Percentiles rank a stretch among this genome's conserved stretches.
Conservation (phyloP, 345 rosid species). For the Erysimum cheiranthoides region DNA sequence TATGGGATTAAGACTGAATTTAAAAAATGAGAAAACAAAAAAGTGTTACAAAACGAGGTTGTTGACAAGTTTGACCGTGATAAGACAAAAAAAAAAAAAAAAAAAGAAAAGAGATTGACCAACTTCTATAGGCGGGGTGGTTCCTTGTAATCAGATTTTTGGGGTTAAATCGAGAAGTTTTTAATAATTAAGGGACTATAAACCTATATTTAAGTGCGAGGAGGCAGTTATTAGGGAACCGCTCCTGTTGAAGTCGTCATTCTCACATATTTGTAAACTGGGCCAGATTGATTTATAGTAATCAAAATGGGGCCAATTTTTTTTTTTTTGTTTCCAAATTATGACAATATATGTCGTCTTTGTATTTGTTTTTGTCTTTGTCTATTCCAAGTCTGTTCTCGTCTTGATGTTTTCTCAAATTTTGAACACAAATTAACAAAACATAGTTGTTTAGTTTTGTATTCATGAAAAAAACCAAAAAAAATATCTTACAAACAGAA, state of each 20-base stretch:
- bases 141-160: background rate
- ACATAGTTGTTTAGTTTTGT: background rate
- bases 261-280: slow-evolving; percentile 37
- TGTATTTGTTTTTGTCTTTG: slow-evolving; percentile 32
- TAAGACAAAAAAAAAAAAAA: background rate
- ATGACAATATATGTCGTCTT: slow-evolving; percentile 32
- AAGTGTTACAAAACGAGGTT: slow-evolving; percentile 30
- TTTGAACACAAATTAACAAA: background rate
- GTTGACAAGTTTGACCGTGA: slow-evolving; percentile 25
- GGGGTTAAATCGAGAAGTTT: background rate
- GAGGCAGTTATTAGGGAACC: slow-evolving; percentile 10
- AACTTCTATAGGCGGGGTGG: background rate
- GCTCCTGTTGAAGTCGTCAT: slow-evolving; percentile 2
- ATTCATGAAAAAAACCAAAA: background rate
- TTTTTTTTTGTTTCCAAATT: background rate
- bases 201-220: background rate
- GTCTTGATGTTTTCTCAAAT: background rate
- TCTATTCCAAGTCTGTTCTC: slow-evolving; percentile 1
- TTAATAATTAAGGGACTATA: slow-evolving; percentile 13
- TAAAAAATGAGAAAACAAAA: background rate
- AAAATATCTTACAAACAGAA: background rate
- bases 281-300: slow-evolving; percentile 33
- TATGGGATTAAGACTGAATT: background rate
- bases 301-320: slow-evolving; percentile 32
- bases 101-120: slow-evolving; percentile 14